Evolutionary conservation across 2,329 filamentous ascomycete species (phyloP).

Genomic region (Penicillium sumatraense): DNA sequence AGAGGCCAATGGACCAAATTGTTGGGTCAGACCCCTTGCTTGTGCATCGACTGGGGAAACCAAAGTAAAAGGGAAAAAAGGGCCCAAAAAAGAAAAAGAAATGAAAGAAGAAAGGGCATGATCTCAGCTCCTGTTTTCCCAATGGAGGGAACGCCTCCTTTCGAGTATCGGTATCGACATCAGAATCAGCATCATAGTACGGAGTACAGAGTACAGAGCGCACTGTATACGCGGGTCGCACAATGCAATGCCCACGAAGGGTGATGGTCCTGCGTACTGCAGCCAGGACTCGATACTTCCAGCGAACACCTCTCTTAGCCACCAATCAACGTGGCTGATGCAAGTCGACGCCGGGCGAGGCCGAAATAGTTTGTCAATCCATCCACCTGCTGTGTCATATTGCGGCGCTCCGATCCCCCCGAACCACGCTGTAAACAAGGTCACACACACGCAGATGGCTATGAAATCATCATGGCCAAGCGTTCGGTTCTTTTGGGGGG

Average conservation of each 20-base stretch:
- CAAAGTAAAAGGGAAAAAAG: background rate
- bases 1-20: background rate
- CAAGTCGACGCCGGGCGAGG: conserved; percentile 3
- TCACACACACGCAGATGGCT: conserved; percentile 9
- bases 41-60: conserved; percentile 1
- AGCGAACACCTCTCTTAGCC: background rate
- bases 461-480: background rate
- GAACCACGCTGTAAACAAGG: conserved; percentile 4
- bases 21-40: conserved; percentile 19
- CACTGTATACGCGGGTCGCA: conserved; percentile 6
- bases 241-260: conserved; percentile 11
- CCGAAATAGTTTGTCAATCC: conserved; percentile 18
- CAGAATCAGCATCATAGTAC: background rate
- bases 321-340: conserved; percentile 10
- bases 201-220: too few relatives aligned
- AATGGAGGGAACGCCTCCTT: background rate
- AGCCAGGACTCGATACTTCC: background rate
- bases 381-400: conserved; percentile 27
- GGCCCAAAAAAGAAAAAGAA: background rate
- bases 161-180: too few relatives aligned
- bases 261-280: conserved; percentile 5
- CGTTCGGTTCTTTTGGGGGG: conserved; percentile 3
- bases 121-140: background rate
- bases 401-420: conserved; percentile 12
- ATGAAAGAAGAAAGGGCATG: background rate